These are phyloP conservation scores for Rachicladosporium sp. DNA, from an alignment of 2,329 filamentous ascomycete species.

Conservation along the genomic window DNA sequence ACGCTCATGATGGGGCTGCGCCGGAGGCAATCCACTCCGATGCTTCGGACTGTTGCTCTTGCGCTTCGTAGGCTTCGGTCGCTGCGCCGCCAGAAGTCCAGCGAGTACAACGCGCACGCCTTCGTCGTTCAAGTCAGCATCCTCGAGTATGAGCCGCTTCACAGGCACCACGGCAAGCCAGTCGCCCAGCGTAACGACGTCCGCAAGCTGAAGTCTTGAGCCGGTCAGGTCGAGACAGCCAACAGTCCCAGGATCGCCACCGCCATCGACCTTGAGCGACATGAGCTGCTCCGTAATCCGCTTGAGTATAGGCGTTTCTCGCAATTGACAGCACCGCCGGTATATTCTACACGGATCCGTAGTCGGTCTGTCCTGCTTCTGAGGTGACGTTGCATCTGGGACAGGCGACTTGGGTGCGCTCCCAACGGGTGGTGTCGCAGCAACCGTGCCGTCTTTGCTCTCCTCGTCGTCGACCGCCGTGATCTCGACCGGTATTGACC, in stretches of 20 bases:
- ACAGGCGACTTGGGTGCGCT: slow-evolving; percentile 9
- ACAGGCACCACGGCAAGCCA: slow-evolving; percentile 90
- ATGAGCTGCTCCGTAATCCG: slow-evolving; percentile 82
- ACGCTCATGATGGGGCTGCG: slow-evolving; percentile 26
- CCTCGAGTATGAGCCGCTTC: slow-evolving; percentile 72
- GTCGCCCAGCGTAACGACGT: slow-evolving; percentile 79
- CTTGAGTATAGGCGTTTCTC: slow-evolving; percentile 85
- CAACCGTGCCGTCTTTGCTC: slow-evolving; percentile 16
- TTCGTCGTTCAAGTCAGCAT: slow-evolving; percentile 77
- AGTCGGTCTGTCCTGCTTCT: slow-evolving; percentile 57
- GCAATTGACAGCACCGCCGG: slow-evolving; percentile 80
- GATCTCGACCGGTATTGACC: slow-evolving; percentile 73
- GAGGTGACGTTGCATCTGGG: slow-evolving; percentile 27
- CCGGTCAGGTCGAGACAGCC: slow-evolving; percentile 72
- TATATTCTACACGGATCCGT: slow-evolving; percentile 90
- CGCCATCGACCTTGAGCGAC: slow-evolving; percentile 52
- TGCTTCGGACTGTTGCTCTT: slow-evolving; percentile 18
- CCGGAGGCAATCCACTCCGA: slow-evolving; percentile 11
- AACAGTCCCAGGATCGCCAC: slow-evolving; percentile 59
- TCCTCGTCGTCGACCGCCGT: slow-evolving; percentile 53
- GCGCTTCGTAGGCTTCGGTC: slow-evolving; percentile 36
- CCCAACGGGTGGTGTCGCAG: slow-evolving; percentile 1
- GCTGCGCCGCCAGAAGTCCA: slow-evolving; percentile 69
- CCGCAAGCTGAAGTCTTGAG: slow-evolving; percentile 69
- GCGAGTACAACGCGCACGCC: slow-evolving; percentile 77